Conservation (phyloP, 2,329 filamentous ascomycete genomes). For the Talaromyces sp. region DNA sequence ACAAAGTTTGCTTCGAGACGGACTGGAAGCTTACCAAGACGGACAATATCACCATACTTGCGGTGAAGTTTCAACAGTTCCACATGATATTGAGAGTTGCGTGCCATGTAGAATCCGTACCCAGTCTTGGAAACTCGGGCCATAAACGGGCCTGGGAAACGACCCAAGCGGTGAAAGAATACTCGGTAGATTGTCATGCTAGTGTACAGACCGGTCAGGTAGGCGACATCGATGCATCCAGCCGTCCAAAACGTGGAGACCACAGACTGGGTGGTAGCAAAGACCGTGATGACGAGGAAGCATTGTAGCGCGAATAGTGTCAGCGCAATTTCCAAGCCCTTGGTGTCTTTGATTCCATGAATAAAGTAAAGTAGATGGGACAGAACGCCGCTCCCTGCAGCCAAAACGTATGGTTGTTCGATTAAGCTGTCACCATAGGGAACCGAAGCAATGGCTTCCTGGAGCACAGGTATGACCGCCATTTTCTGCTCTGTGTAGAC, state of each 20-base stretch:
- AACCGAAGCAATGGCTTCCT: not conserved
- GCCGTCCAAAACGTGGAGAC: not conserved
- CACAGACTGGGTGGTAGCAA: not conserved
- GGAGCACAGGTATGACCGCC: not conserved
- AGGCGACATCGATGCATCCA: not conserved
- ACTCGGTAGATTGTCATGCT: conserved; percentile 8
- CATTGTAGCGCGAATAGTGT: not conserved
- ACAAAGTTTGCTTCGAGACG: not conserved
- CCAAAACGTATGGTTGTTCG: not conserved
- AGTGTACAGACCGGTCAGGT: not conserved
- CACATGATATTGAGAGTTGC: conserved; percentile 14
- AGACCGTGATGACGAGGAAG: not conserved
- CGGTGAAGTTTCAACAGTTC: conserved; percentile 24
- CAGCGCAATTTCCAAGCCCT: not conserved
- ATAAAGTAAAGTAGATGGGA: not conserved
- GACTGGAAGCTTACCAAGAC: conserved; percentile 40
- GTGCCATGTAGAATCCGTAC: not conserved
- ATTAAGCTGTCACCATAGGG: not conserved
- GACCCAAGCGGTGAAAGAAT: conserved; percentile 10
- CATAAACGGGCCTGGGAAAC: conserved; percentile 9
- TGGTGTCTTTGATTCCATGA: not conserved
- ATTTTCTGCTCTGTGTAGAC: not conserved
- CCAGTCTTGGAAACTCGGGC: conserved; percentile 14
- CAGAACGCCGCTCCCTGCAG: not conserved
- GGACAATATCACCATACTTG: conserved; percentile 30